A percentile compares a stretch with the other conserved stretches of the same genome.
phyloP scores from a whole-genome alignment of 2,329 filamentous ascomycete genomes.

The Aureobasidium subglaciale region DNA sequence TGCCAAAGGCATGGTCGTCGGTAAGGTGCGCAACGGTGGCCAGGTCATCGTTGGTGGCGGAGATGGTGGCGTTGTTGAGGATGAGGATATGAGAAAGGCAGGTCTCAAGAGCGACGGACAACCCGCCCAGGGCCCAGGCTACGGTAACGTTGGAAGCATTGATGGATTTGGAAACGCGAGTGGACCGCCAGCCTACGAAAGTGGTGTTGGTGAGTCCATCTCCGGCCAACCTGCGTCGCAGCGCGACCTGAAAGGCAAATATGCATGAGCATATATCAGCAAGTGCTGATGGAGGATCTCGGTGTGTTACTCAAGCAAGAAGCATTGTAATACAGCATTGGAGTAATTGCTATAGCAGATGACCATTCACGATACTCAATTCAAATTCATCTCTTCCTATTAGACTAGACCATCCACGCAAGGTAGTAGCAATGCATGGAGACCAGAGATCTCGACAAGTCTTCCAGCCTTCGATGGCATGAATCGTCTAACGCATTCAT shows the following conservation, averaged over 20 bases:
- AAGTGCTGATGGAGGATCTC: too few relatives aligned
- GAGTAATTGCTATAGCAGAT: neutral
- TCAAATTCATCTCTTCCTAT: too few relatives aligned
- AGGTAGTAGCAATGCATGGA: too few relatives aligned
- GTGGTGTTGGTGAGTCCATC: constrained; percentile 10
- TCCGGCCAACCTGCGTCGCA: constrained; percentile 15
- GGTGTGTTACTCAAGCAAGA: too few relatives aligned
- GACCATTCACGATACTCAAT: too few relatives aligned
- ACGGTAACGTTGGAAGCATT: neutral
- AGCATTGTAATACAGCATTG: neutral
- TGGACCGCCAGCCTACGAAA: constrained; percentile 2
- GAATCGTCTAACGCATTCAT: too few relatives aligned
- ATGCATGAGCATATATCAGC: neutral
- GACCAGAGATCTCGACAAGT: too few relatives aligned
- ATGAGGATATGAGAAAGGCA: constrained; percentile 29
- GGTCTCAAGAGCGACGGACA: constrained; percentile 7
- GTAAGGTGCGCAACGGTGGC: constrained; percentile 66
- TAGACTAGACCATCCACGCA: too few relatives aligned
- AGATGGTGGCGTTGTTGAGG: constrained; percentile 43
- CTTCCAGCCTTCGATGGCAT: too few relatives aligned
- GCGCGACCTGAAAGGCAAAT: constrained; percentile 1
- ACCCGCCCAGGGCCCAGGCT: neutral
- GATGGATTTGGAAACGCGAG: constrained; percentile 11
- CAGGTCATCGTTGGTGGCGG: constrained; percentile 67
- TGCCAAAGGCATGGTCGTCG: constrained; percentile 92